Evolutionary conservation across 345 rosid species (phyloP).

Genomic region (Euphorbia lathyris): DNA sequence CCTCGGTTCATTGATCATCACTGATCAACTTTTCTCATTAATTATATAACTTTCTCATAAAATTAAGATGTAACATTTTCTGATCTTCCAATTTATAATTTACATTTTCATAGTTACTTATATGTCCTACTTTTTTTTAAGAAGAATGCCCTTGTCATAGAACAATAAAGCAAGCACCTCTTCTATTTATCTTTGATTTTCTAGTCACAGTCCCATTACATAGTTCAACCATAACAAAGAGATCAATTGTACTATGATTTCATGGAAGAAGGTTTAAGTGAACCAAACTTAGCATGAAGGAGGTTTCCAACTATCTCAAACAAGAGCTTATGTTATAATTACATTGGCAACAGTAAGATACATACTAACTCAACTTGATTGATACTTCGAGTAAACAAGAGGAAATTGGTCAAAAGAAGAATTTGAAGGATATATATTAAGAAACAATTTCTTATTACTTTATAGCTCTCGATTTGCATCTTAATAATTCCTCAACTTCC

Average conservation of each 20-base stretch:
- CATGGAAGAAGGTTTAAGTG: not conserved
- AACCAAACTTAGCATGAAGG: not conserved
- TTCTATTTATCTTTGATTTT: slow-evolving; percentile 1
- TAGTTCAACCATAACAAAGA: too few relatives aligned
- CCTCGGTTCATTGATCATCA: not conserved
- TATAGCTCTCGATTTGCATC: not conserved
- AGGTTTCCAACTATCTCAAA: not conserved
- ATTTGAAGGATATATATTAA: not conserved
- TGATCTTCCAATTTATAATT: not conserved
- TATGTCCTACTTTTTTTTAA: not conserved
- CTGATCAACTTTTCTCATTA: not conserved
- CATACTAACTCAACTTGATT: not conserved
- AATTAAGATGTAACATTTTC: not conserved
- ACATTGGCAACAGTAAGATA: not conserved
- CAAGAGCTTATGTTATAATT: not conserved
- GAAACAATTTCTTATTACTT: not conserved
- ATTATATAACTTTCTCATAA: not conserved
- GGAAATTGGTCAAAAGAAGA: not conserved
- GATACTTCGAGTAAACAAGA: not conserved
- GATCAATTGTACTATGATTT: not conserved
- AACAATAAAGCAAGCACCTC: not conserved
- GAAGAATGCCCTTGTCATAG: not conserved
- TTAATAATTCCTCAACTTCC: not conserved
- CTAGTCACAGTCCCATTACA: not conserved
- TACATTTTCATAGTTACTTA: not conserved